Evolutionary conservation across 495 filamentous ascomycete genomes (phyloP).

Genomic region (Neurospora sp.): DNA sequence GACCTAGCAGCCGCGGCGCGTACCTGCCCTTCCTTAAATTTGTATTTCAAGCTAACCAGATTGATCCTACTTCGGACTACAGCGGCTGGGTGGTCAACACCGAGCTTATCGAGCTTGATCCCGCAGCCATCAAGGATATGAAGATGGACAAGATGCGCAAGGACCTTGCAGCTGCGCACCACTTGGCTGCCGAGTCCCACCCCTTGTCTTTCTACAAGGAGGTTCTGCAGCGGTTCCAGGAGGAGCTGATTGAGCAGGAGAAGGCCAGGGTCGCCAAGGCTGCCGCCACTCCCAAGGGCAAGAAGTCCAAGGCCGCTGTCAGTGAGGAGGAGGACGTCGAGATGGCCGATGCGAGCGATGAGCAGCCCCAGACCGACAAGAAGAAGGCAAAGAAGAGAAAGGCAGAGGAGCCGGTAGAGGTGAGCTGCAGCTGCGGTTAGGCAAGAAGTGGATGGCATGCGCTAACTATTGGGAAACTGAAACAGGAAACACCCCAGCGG

Average conservation of each 20-base stretch:
- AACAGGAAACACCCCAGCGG: conserved; percentile 50
- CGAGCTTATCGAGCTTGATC: conserved; percentile 61
- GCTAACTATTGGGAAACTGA: conserved; percentile 20
- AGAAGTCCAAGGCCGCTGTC: conserved; percentile 38
- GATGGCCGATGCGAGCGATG: conserved; percentile 57
- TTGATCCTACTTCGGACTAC: conserved; percentile 11
- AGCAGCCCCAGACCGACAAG: conserved; percentile 36
- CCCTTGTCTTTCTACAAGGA: conserved; percentile 67
- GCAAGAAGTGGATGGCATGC: conserved; percentile 8
- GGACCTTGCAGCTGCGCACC: conserved; percentile 59
- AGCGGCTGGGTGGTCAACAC: conserved; percentile 83
- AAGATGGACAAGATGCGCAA: conserved; percentile 66
- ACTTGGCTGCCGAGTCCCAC: conserved; percentile 60
- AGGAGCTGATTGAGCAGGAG: conserved; percentile 47
- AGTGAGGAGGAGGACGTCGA: conserved; percentile 61
- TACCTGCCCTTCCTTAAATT: background rate
- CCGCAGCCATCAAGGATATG: conserved; percentile 52
- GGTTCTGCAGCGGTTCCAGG: conserved; percentile 55
- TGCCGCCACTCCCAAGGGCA: conserved; percentile 52
- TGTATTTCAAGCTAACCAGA: background rate
- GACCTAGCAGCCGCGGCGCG: background rate
- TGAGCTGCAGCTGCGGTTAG: conserved; percentile 24
- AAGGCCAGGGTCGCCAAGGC: conserved; percentile 53
- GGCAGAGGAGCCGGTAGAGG: conserved; percentile 57
- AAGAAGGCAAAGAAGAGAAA: conserved; percentile 64